These are phyloP conservation scores for Forsythia suspensa DNA, from an alignment of 257 asterid genomes.

Conservation along the genomic window DNA sequence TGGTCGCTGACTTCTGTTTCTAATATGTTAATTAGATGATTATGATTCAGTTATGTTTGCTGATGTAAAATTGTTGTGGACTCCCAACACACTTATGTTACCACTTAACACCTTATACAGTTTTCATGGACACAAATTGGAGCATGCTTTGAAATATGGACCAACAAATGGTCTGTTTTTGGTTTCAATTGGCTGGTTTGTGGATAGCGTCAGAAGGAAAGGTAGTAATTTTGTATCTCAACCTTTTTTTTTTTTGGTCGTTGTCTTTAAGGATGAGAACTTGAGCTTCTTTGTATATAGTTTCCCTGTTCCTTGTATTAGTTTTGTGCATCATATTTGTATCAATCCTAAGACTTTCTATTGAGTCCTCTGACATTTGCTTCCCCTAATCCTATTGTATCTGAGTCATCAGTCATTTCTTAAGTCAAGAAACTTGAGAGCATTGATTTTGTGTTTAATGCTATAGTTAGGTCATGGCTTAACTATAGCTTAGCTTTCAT, in stretches of 20 bases:
- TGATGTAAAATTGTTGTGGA: neutral
- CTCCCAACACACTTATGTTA: conserved; percentile 22
- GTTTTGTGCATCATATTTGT: neutral
- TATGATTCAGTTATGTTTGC: neutral
- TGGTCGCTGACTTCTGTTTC: neutral
- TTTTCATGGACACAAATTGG: conserved; percentile 71
- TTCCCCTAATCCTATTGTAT: neutral
- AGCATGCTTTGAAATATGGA: conserved; percentile 92
- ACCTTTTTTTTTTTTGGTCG: neutral
- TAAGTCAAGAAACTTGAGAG: neutral
- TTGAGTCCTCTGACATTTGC: neutral
- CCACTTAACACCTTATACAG: conserved; percentile 67
- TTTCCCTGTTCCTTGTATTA: conserved; percentile 13
- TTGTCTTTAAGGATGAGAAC: neutral
- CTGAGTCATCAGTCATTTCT: neutral
- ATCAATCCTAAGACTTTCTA: neutral
- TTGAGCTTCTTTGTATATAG: neutral
- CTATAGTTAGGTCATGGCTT: neutral
- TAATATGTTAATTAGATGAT: neutral
- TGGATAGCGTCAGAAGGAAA: conserved; percentile 80
- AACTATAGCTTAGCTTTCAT: neutral
- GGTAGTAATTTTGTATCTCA: conserved; percentile 42
- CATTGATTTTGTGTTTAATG: neutral
- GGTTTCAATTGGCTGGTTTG: conserved; percentile 92
- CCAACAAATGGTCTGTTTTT: conserved; percentile 66